These are phyloP conservation scores for Galerina marginata DNA, from an alignment of 768 basidiomycete genomes.

Conservation along the genomic window DNA sequence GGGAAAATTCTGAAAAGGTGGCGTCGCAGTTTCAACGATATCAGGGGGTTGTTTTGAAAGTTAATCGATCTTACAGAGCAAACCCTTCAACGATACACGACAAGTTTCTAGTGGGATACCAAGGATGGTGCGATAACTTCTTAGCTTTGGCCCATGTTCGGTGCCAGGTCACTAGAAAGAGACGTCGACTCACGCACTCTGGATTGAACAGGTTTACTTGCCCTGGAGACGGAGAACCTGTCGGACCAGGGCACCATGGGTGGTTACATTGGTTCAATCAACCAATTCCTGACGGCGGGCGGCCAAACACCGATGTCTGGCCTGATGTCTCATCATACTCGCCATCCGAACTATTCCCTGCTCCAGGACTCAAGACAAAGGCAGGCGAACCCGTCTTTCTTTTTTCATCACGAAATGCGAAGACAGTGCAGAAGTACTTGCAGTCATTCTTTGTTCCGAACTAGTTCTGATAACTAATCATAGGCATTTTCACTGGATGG, in stretches of 20 bases:
- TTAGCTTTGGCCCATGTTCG: neutral
- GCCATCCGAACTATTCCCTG: conserved; percentile 70
- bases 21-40: neutral
- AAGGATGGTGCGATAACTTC: conserved; percentile 68
- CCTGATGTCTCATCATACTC: conserved; percentile 77
- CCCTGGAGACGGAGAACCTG: conserved; percentile 67
- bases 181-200: too few relatives aligned
- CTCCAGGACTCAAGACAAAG: conserved; percentile 65
- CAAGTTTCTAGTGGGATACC: conserved; percentile 86
- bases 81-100: conserved; percentile 80
- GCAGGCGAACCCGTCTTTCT: conserved; percentile 66
- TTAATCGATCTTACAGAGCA: conserved; percentile 46
- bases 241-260: conserved; percentile 79
- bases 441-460: neutral
- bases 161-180: neutral
- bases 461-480: conserved; percentile 5
- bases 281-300: conserved; percentile 71
- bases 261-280: conserved; percentile 86
- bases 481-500: conserved; percentile 87
- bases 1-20: conserved; percentile 51
- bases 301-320: conserved; percentile 79
- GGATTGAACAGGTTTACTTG: conserved; percentile 66
- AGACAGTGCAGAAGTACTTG: conserved; percentile 65
- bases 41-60: neutral
- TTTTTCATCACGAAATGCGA: conserved; percentile 79